These are phyloP conservation scores for Microbotryum violaceum DNA, from an alignment of 1,284 basidiomycete genomes.

Conservation along the genomic window DNA sequence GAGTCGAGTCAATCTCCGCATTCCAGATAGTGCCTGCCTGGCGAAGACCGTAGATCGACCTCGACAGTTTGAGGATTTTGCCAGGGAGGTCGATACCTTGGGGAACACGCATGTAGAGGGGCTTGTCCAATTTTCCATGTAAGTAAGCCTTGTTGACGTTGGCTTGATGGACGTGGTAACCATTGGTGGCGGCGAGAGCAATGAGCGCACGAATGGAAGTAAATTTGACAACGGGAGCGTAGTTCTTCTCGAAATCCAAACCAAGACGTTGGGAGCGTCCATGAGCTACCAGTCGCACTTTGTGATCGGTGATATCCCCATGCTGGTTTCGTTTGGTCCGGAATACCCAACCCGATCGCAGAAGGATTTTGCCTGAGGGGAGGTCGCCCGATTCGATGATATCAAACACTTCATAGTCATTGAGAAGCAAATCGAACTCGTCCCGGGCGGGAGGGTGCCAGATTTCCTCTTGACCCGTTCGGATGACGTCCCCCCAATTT, in stretches of 20 bases:
- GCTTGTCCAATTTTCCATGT: constrained; percentile 44
- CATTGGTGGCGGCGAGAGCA: constrained; percentile 40
- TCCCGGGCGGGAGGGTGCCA: not conserved
- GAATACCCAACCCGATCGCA: constrained; percentile 44
- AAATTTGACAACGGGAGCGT: constrained; percentile 42
- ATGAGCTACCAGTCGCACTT: constrained; percentile 45
- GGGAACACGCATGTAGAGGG: constrained; percentile 42
- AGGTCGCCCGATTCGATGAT: not conserved
- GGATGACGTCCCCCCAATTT: too few relatives aligned
- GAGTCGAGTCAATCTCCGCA: constrained; percentile 31
- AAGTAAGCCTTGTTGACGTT: constrained; percentile 46
- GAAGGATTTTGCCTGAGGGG: constrained; percentile 33
- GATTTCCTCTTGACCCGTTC: too few relatives aligned
- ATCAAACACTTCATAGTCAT: not conserved
- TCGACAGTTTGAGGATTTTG: constrained; percentile 20
- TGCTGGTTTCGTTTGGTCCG: constrained; percentile 41
- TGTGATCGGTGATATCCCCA: constrained; percentile 39
- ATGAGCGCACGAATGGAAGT: constrained; percentile 41
- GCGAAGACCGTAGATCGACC: constrained; percentile 43
- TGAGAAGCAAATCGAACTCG: not conserved
- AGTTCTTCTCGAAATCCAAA: constrained; percentile 46
- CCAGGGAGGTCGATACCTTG: constrained; percentile 29
- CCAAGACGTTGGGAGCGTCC: constrained; percentile 46
- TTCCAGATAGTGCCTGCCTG: constrained; percentile 44
- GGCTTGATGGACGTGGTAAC: constrained; percentile 43